These are phyloP conservation scores for Alloascoidea hylecoeti DNA, from an alignment of 805 yeast genomes.

Conservation along the genomic window DNA sequence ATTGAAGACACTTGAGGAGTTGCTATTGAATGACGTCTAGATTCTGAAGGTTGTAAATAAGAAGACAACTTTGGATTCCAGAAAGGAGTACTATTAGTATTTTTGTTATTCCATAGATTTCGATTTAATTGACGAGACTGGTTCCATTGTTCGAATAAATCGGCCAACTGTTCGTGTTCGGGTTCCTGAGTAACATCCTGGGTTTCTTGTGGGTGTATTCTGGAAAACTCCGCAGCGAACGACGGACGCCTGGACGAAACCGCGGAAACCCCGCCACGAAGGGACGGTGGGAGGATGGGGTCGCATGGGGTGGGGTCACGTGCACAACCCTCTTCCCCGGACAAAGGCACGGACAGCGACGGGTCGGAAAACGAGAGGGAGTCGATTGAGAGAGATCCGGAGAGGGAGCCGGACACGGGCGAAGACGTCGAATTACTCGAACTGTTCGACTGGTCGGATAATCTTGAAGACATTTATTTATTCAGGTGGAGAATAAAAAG, in stretches of 20 bases:
- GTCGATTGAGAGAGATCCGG: neutral
- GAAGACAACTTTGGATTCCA: neutral
- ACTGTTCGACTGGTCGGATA: no score
- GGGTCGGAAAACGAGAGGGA: slow-evolving; percentile 1
- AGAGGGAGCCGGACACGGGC: neutral
- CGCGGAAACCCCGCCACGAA: slow-evolving; percentile 35
- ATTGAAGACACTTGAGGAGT: neutral
- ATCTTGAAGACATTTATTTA: no score
- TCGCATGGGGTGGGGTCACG: slow-evolving; percentile 1
- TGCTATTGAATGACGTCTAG: slow-evolving; percentile 10
- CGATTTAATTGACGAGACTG: neutral
- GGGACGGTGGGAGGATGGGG: slow-evolving; percentile 6
- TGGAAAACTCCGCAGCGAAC: slow-evolving; percentile 48
- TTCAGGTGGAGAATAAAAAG: no score
- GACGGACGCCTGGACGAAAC: slow-evolving; percentile 51
- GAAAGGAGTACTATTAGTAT: neutral
- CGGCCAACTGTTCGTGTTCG: neutral
- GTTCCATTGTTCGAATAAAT: neutral
- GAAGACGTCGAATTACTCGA: no score
- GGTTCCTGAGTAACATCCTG: slow-evolving; percentile 1
- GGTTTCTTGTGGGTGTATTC: slow-evolving; percentile 10
- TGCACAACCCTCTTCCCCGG: neutral
- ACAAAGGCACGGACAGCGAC: neutral
- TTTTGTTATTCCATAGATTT: neutral
- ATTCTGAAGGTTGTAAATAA: slow-evolving; percentile 7